Percentiles rank a stretch among this genome's conserved stretches.
These are phyloP conservation scores for Suhomyces prunicola DNA, from an alignment of 805 yeast species.

Conservation along the genomic window DNA sequence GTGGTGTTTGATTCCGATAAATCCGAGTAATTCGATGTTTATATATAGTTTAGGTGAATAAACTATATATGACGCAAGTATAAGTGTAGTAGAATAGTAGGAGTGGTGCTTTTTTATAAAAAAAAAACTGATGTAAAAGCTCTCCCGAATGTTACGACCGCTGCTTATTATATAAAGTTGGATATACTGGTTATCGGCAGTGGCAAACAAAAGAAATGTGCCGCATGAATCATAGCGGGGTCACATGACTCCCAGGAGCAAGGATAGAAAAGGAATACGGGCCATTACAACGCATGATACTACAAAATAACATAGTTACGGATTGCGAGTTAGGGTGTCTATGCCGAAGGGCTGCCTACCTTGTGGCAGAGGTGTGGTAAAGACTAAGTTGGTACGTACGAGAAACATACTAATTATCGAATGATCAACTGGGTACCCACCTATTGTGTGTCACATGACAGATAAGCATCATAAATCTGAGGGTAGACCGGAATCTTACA, in stretches of 20 bases:
- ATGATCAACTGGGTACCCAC: not conserved
- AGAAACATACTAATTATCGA: not conserved
- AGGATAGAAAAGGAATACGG: not conserved
- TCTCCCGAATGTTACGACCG: not conserved
- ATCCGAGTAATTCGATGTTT: not conserved
- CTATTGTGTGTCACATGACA: not conserved
- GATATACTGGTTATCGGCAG: conserved; percentile 1
- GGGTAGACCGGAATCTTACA: not conserved
- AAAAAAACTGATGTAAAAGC: not conserved
- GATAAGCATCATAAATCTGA: not conserved
- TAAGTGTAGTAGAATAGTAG: not conserved
- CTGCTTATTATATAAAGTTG: not conserved
- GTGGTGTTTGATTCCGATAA: not conserved
- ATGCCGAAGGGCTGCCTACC: not conserved
- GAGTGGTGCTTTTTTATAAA: not conserved
- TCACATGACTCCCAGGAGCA: conserved; percentile 1
- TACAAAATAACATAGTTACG: not conserved
- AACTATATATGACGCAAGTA: not conserved
- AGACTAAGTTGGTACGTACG: not conserved
- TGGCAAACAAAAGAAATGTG: conserved; percentile 5
- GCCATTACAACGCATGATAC: not conserved
- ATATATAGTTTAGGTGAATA: not conserved
- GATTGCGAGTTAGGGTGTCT: not conserved
- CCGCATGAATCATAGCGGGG: not conserved
- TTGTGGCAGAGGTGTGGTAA: not conserved